Conservation (phyloP, 2,329 filamentous ascomycete species). For the Xylariaceae sp. region DNA sequence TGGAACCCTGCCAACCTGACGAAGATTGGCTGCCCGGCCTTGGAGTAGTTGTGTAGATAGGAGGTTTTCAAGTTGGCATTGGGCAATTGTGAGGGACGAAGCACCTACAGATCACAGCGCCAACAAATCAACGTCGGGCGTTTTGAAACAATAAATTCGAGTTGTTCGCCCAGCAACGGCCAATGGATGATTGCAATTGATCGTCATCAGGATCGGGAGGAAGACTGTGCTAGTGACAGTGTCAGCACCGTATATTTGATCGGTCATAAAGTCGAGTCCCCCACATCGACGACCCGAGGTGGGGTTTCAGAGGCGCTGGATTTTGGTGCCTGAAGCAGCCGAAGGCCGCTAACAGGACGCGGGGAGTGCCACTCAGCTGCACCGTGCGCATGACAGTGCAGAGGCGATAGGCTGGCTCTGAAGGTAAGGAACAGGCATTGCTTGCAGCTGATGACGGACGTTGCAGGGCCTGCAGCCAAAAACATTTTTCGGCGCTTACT, state of each 20-base stretch:
- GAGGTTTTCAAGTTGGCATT: not conserved
- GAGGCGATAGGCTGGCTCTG: no score
- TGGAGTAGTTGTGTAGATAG: not conserved
- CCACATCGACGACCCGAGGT: not conserved
- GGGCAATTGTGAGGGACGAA: not conserved
- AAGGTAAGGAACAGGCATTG: not conserved
- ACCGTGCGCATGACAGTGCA: not conserved
- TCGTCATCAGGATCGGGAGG: not conserved
- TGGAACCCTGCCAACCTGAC: no score
- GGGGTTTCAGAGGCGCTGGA: not conserved
- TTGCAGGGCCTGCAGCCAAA: not conserved
- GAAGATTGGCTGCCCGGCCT: not conserved
- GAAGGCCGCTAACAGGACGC: not conserved
- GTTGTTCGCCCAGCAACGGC: conserved; percentile 22
- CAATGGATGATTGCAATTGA: not conserved
- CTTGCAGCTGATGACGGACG: not conserved
- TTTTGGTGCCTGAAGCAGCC: not conserved
- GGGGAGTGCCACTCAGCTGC: not conserved
- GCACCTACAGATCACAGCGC: not conserved
- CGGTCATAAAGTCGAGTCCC: not conserved
- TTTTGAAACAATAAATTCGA: no score
- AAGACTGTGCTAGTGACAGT: not conserved
- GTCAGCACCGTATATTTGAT: conserved; percentile 4
- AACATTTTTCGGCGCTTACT: not conserved
- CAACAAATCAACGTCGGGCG: not conserved